These are phyloP conservation scores for Xylariaceae sp. DNA, from an alignment of 2,329 filamentous ascomycete species.

Conservation along the genomic window DNA sequence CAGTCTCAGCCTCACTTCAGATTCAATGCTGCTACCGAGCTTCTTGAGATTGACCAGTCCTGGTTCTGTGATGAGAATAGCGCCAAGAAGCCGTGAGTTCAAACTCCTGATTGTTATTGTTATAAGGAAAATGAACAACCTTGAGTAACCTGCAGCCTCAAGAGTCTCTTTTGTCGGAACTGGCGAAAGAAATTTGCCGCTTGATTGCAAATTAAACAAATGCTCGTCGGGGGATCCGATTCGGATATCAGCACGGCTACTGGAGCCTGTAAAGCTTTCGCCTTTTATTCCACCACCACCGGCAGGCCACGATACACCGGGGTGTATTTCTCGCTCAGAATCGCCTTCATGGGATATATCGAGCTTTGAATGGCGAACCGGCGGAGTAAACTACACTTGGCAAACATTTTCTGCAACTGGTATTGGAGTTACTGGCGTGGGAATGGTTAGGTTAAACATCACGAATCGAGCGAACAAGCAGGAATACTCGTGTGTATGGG, in stretches of 20 bases:
- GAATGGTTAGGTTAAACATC: constrained; percentile 5
- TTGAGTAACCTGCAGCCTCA: not conserved
- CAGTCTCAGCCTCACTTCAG: not conserved
- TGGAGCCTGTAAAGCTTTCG: not conserved
- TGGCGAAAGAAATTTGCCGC: not conserved
- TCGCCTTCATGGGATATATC: constrained; percentile 10
- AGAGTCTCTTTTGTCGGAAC: constrained; percentile 6
- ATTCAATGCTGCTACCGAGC: not conserved
- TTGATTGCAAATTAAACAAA: not conserved
- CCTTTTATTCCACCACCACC: constrained; percentile 1
- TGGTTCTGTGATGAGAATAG: constrained; percentile 2
- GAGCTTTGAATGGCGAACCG: constrained; percentile 9
- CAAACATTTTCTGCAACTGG: not conserved
- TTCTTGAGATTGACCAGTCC: not conserved
- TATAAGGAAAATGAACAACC: not conserved
- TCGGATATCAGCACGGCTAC: constrained; percentile 5
- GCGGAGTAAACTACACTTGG: constrained; percentile 6
- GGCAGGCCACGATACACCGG: not conserved
- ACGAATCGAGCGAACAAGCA: constrained; percentile 6
- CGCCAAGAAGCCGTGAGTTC: not conserved
- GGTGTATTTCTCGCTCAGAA: not conserved
- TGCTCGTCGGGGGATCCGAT: not conserved
- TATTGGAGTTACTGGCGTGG: not conserved
- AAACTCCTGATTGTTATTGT: not conserved
- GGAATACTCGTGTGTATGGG: constrained; percentile 4